Evolutionary conservation across 345 rosid species (phyloP), one percentile per base, ranked within the genome.

Genomic region (Rhodomyrtus tomentosa): DNA sequence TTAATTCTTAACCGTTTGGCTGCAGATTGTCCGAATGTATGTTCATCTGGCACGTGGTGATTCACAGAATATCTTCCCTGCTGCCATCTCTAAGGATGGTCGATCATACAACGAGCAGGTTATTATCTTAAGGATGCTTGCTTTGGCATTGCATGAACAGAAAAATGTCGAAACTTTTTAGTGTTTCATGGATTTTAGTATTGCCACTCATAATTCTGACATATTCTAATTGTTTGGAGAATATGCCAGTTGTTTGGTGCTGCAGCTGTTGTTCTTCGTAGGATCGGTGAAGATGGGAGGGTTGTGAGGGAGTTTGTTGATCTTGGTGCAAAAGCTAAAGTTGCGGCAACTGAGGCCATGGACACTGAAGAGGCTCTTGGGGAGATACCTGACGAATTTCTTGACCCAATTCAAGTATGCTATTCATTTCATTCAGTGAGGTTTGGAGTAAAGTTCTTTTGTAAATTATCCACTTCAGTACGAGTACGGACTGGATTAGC

Each of bases 41-140:
- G 98, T 98, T 84, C 94, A 98, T 90, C 94, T 98, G 50, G 93
- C 95, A 14, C 94, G 93, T 83, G 99, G 99, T 89, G 99, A 98
- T 89, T 50, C 91, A 3, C 89, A 88, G 84, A 93, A 92, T 88
- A 90, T 95, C 73, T 98, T 98, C 88, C 99, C 99, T 36, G 83
- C 92, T 87, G 98, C 99, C 87, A 96, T 98, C 86, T 98, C 98
- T 51, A 93, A 90, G 89, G 99, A 98, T 88, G 99, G 99, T 42
- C 92, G 99, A 62, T 96, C 99, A 14, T 98, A 98, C 86, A 98
- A 98, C 21, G 98, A 98, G 81, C 98, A 93, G 98, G 99, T 97
- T 81, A 84, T 84, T 59, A 14, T 58, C 53, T 82, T 8, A 13
- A 50, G 58, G 56, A 81, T 27, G 55, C 42, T 81, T 32, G 32